Percentiles rank a stretch among this genome's conserved stretches.
Conservation (phyloP, 768 basidiomycete genomes). For the Zangia roseola region DNA sequence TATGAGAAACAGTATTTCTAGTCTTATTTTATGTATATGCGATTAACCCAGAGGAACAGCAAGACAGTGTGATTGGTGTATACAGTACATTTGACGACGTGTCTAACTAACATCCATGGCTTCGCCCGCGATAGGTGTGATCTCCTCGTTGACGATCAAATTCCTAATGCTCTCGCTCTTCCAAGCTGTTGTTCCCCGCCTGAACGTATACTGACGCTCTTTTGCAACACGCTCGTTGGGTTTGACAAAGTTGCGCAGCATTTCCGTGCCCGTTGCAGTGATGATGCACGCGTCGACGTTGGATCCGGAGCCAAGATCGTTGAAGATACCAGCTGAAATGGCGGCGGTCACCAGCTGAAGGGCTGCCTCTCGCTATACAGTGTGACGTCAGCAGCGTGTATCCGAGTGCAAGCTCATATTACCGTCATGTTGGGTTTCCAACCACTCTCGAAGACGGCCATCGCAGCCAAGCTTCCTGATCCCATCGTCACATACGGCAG, state of each 20-base stretch:
- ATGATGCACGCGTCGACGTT: constrained; percentile 98
- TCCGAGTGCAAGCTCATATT: constrained; percentile 20
- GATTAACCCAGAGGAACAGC: background rate
- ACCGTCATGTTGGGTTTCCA: constrained; percentile 87
- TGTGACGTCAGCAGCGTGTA: constrained; percentile 5
- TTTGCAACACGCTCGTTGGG: constrained; percentile 85
- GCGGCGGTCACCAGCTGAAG: constrained; percentile 82
- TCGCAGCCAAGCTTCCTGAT: constrained; percentile 92
- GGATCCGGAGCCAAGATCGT: constrained; percentile 98
- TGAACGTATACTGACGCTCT: constrained; percentile 69
- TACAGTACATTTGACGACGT: background rate
- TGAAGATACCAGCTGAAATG: constrained; percentile 96
- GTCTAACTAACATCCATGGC: constrained; percentile 79
- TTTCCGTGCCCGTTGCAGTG: constrained; percentile 82
- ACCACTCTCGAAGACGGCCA: constrained; percentile 92
- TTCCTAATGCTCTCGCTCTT: constrained; percentile 75
- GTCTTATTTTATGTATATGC: constrained; percentile 13
- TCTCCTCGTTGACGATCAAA: constrained; percentile 70
- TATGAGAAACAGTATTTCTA: constrained; percentile 17
- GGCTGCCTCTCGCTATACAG: constrained; percentile 69
- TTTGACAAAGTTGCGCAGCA: constrained; percentile 90
- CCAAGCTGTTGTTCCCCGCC: constrained; percentile 86
- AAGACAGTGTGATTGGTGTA: constrained; percentile 1
- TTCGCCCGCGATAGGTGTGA: constrained; percentile 56
- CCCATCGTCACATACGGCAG: constrained; percentile 99